Percentiles rank a stretch among this genome's conserved stretches.
phyloP scores from a whole-genome alignment of 129 eudicot species.

The Mikania micrantha region DNA sequence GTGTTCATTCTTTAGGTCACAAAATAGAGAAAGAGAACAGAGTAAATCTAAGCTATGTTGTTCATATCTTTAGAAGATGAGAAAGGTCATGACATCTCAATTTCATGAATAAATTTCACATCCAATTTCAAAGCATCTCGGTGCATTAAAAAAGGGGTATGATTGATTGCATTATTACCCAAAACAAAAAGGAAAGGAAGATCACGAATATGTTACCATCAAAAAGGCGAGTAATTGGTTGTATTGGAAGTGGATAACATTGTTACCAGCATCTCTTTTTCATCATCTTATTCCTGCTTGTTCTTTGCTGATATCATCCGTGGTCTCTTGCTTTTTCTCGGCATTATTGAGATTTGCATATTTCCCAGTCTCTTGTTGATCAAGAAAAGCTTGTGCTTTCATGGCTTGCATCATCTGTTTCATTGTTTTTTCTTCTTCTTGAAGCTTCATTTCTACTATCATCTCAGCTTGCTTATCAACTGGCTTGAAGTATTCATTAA shows the following conservation, averaged over 20 bases:
- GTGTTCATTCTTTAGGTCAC: background rate
- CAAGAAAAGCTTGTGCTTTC: conserved; percentile 63
- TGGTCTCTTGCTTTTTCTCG: conserved; percentile 29
- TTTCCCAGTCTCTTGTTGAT: conserved; percentile 44
- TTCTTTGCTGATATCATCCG: background rate
- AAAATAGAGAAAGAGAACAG: background rate
- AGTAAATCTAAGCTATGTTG: background rate
- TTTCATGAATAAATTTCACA: background rate
- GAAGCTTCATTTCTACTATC: conserved; percentile 66
- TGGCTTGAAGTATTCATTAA: conserved; percentile 76
- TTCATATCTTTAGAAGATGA: background rate
- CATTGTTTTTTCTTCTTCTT: conserved; percentile 66
- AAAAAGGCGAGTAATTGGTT: background rate
- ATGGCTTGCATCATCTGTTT: conserved; percentile 61
- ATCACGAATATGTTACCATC: background rate
- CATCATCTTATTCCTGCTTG: background rate
- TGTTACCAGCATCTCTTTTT: background rate
- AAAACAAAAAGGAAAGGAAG: background rate
- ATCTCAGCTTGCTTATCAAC: conserved; percentile 74
- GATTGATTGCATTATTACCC: background rate
- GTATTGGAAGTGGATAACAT: background rate
- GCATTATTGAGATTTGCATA: conserved; percentile 26
- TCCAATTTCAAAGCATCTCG: background rate
- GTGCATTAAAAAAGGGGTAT: background rate
- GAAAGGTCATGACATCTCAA: background rate